Percentiles rank a stretch among this genome's conserved stretches.
Evolutionary conservation across 176 grass and related monocot genomes (phyloP).

Genomic region (Zea mays): Zm-B73-REFERENCE-NAM-5.0 NC_050099.1:199512501-199513000

Average conservation of each 20-base stretch:
- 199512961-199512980: constrained; percentile 21
- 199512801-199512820: constrained; percentile 61
- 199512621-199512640: constrained; percentile 66
- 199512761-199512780: constrained; percentile 73
- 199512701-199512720: constrained; percentile 65
- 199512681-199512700: constrained; percentile 63
- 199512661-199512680: constrained; percentile 67
- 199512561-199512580: constrained; percentile 67
- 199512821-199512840: constrained; percentile 54
- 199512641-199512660: constrained; percentile 79
- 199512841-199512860: constrained; percentile 50
- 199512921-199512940: constrained; percentile 48
- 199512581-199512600: constrained; percentile 56
- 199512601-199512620: constrained; percentile 54
- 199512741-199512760: constrained; percentile 57
- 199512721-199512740: constrained; percentile 42
- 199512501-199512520: constrained; percentile 53
- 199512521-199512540: constrained; percentile 58
- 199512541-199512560: constrained; percentile 85
- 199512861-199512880: constrained; percentile 56
- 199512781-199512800: constrained; percentile 30
- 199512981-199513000: not conserved
- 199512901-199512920: constrained; percentile 57
- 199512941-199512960: constrained; percentile 42
- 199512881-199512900: constrained; percentile 56